Percentiles rank a stretch among this genome's conserved stretches.
These are phyloP conservation scores for Cenchrus americanus DNA, from an alignment of 176 grass and related monocot species.

Conservation along the genomic window DNA sequence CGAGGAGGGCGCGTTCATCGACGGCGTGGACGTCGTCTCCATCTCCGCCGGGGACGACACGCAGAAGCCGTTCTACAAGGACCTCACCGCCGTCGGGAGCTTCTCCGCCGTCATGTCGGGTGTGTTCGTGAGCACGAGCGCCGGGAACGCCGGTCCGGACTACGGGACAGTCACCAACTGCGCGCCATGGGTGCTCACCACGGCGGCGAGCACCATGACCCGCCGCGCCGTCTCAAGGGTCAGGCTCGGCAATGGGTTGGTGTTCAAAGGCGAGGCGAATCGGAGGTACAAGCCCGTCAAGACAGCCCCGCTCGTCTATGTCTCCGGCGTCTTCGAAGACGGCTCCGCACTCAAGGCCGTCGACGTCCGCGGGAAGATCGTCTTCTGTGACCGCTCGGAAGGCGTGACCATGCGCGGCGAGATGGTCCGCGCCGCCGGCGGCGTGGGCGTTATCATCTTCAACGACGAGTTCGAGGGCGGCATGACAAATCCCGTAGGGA, in stretches of 20 bases:
- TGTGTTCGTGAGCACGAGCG: constrained; percentile 48
- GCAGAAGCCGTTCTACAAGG: constrained; percentile 56
- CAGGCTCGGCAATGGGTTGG: constrained; percentile 54
- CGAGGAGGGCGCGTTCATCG: constrained; percentile 54
- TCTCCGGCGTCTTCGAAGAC: constrained; percentile 37
- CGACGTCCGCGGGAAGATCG: constrained; percentile 57
- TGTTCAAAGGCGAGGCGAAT: constrained; percentile 51
- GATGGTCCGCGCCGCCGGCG: constrained; percentile 37
- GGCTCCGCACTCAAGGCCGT: constrained; percentile 22
- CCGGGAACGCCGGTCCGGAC: constrained; percentile 40
- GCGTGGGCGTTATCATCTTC: constrained; percentile 53
- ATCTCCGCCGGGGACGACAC: constrained; percentile 48
- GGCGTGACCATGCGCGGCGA: neutral
- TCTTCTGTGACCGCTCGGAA: constrained; percentile 54
- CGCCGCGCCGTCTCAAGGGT: constrained; percentile 44
- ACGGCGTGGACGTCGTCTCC: constrained; percentile 74
- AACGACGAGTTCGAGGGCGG: constrained; percentile 22
- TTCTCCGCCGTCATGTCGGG: constrained; percentile 43
- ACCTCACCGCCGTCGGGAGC: constrained; percentile 49
- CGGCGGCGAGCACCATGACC: constrained; percentile 59
- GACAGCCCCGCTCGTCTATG: constrained; percentile 38
- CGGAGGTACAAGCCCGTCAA: neutral
- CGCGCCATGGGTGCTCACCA: constrained; percentile 57
- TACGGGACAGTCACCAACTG: constrained; percentile 42
- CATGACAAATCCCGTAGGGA: neutral